Conservation (phyloP, 2,329 filamentous ascomycete genomes). For the Scedosporium apiospermum region DNA sequence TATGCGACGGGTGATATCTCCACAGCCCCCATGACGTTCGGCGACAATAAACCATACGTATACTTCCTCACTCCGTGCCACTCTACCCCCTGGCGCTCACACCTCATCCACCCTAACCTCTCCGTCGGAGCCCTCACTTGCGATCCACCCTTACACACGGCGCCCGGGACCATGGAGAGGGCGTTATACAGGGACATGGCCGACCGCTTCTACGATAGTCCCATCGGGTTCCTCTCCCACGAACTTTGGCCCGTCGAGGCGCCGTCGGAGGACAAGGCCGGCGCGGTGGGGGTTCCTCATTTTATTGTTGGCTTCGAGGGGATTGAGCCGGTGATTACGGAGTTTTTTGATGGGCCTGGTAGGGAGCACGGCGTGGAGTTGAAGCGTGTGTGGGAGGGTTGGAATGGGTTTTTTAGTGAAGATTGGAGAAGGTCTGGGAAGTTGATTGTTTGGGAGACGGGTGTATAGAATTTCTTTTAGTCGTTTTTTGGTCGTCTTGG, state of each 20-base stretch:
- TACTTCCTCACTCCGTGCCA: conserved; percentile 94
- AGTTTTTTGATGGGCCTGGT: conserved; percentile 33
- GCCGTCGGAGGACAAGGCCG: not conserved
- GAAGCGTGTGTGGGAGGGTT: conserved; percentile 42
- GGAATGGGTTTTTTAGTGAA: conserved; percentile 55
- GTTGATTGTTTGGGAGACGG: conserved; percentile 51
- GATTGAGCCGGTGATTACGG: conserved; percentile 35
- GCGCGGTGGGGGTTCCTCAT: conserved; percentile 33
- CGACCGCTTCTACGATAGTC: conserved; percentile 75
- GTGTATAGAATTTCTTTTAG: conserved; percentile 6
- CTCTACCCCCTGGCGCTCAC: conserved; percentile 87
- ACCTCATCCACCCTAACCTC: conserved; percentile 67
- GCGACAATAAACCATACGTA: conserved; percentile 44
- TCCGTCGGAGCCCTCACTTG: conserved; percentile 79
- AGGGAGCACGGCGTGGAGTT: conserved; percentile 31
- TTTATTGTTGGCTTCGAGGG: conserved; percentile 55
- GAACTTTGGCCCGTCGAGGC: conserved; percentile 31
- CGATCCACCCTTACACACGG: conserved; percentile 69
- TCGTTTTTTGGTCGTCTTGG: conserved; percentile 12
- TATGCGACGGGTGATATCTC: conserved; percentile 31
- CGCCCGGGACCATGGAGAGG: conserved; percentile 50
- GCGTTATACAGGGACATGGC: conserved; percentile 75
- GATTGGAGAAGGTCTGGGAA: conserved; percentile 47
- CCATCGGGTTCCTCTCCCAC: conserved; percentile 40
- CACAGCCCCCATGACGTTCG: conserved; percentile 17